phyloP scores from a whole-genome alignment of 78 protist genomes.

The Protostelium mycophagum region DNA sequence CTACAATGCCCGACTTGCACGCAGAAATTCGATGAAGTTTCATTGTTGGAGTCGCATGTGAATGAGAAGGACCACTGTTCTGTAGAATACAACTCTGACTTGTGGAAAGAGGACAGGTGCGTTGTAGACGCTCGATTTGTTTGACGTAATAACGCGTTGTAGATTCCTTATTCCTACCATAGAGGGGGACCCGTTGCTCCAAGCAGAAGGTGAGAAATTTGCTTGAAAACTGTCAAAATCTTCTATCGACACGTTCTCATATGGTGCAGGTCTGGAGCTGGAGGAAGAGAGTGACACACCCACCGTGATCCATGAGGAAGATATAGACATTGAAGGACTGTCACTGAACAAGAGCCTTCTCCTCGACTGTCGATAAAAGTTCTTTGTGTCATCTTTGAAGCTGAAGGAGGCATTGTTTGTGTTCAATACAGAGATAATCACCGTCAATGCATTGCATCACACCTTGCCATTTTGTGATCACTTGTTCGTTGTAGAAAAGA shows the following conservation, averaged over 20 bases:
- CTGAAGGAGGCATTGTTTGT: too few relatives aligned
- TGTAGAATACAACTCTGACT: slow-evolving; percentile 1
- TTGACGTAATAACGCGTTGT: background rate
- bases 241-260: background rate
- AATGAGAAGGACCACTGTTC: slow-evolving; percentile 13
- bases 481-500: too few relatives aligned
- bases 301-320: background rate
- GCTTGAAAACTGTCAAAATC: background rate
- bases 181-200: background rate
- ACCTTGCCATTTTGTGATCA: too few relatives aligned
- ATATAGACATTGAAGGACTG: background rate
- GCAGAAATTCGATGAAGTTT: background rate
- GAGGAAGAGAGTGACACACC: background rate
- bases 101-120: slow-evolving; percentile 46
- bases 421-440: too few relatives aligned
- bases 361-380: background rate
- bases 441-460: too few relatives aligned
- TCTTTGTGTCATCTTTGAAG: too few relatives aligned
- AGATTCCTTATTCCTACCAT: background rate
- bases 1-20: slow-evolving; percentile 32
- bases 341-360: background rate
- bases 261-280: background rate
- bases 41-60: slow-evolving; percentile 11
- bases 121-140: background rate
- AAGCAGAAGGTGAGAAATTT: background rate